Percentiles rank a stretch among this genome's conserved stretches.
These are phyloP conservation scores for Puya raimondii DNA, from an alignment of 176 grass and related monocot species.

Conservation along the genomic window DNA sequence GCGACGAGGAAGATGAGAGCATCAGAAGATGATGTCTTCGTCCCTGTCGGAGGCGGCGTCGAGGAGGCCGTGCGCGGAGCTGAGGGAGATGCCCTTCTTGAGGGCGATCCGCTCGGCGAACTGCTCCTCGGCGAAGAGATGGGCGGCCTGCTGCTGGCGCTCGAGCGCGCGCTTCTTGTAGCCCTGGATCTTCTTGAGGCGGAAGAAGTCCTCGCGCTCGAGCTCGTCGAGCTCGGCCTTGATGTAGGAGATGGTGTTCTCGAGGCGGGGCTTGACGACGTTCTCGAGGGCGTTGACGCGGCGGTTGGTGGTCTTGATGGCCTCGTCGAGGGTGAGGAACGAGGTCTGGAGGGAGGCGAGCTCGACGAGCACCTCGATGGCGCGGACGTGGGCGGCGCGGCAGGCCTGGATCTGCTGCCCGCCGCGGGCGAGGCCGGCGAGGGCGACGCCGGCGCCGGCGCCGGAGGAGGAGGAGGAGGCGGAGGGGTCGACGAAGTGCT, in stretches of 20 bases:
- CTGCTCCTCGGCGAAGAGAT: conserved; percentile 40
- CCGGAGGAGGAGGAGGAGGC: conserved; percentile 20
- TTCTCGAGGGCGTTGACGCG: conserved; percentile 70
- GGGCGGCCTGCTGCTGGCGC: conserved; percentile 34
- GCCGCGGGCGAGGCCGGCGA: conserved; percentile 54
- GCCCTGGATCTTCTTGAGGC: conserved; percentile 74
- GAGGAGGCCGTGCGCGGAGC: conserved; percentile 37
- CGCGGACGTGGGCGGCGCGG: conserved; percentile 41
- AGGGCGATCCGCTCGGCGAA: conserved; percentile 34
- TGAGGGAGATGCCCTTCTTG: conserved; percentile 49
- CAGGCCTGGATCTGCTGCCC: conserved; percentile 68
- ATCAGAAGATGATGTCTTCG: conserved; percentile 76
- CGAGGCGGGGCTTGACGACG: conserved; percentile 56
- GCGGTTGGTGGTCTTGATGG: conserved; percentile 79
- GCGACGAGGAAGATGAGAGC: no score
- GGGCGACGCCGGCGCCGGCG: conserved; percentile 21
- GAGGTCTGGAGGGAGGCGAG: conserved; percentile 78
- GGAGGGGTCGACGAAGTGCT: conserved; percentile 39
- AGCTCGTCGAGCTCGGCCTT: conserved; percentile 63
- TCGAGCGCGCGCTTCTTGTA: conserved; percentile 51
- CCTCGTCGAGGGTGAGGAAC: conserved; percentile 71
- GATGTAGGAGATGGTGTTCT: conserved; percentile 79
- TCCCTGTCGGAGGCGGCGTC: conserved; percentile 34
- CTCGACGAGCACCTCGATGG: conserved; percentile 63
- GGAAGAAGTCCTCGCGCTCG: conserved; percentile 89